Base-by-base conservation (phyloP, 768 basidiomycete genomes). In the Tephrocybe rancida region DNA sequence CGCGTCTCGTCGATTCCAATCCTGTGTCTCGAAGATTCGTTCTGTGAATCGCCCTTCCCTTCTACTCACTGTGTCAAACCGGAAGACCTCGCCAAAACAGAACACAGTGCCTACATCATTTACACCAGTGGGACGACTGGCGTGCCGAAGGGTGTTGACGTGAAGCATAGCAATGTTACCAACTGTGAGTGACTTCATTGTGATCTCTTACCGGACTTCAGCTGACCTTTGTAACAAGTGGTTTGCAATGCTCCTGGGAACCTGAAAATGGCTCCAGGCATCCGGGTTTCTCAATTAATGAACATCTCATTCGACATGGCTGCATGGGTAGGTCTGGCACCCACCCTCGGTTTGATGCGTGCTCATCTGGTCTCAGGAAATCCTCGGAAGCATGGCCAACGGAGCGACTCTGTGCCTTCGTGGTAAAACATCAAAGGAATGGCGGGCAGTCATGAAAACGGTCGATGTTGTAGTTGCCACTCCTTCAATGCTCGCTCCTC, bases 231-330 rank as follows among this genome's bases (percentile, higher is more conserved):
- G 22, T 29, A 10, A 22, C 19, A 22, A 75, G 73, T 75, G 29
- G 59, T 75, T 2, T 72, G 70, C 49, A 62, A 69, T 49, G 61
- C 70, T 18, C 83, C 83, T 22, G 83, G 83, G 21, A 83, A 81
- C 58, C 67, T 84, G 18, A 76, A 76, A 41, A 84, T 86, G 80
- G 55, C 63, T 18, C 80, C 79, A 3, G 82, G 83, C 13, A 60
- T 75, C 26, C 75, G 80, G 11, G 81, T 85, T 10, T 76, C 82
- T 5, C 84, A 86, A 61, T 65, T 85, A 29, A 75, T 85, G 70
- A 84, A 85, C 57, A 78, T 86, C 38, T 79, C 83, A 2, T 86
- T 85, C 60, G 84, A 85, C 58, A 84, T 86, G 81, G 81, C 80
- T 29, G 81, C 81, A 16, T 86, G 84, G 84, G 81, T 71, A 56